Conservation (phyloP, 495 filamentous ascomycete genomes). For the Endocarpon pusillum region DNA sequence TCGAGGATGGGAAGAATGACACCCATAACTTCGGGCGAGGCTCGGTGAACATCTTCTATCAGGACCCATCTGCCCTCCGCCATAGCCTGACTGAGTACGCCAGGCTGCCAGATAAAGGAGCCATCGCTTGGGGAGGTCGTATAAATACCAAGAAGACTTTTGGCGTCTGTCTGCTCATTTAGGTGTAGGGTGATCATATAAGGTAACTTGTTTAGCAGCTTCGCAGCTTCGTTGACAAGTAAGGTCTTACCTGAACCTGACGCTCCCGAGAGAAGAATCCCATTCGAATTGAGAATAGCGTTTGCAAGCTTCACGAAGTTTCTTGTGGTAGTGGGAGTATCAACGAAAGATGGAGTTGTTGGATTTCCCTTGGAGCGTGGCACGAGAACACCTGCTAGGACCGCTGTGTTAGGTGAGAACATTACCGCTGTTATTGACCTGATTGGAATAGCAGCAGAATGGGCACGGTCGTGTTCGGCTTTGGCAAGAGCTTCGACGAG, state of each 20-base stretch:
- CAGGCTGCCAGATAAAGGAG: conserved; percentile 82
- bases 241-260: conserved; percentile 85
- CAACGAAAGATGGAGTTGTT: too few species aligned
- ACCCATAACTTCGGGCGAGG: conserved; percentile 87
- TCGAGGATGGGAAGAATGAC: conserved; percentile 83
- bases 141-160: conserved; percentile 86
- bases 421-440: conserved; percentile 21
- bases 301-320: conserved; percentile 55
- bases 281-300: conserved; percentile 43
- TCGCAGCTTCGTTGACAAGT: conserved; percentile 66
- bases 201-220: conserved; percentile 49
- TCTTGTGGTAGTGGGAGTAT: conserved; percentile 47
- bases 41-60: conserved; percentile 91
- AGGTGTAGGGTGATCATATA: conserved; percentile 82
- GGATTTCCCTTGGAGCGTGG: too few species aligned
- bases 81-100: conserved; percentile 83
- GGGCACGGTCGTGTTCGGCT: conserved; percentile 13
- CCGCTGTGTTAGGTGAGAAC: conserved; percentile 32
- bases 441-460: conserved; percentile 6
- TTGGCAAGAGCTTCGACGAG: conserved; percentile 15
- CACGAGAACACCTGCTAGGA: conserved; percentile 45
- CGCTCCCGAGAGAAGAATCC: conserved; percentile 66
- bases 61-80: conserved; percentile 88
- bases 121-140: conserved; percentile 69
- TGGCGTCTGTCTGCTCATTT: conserved; percentile 94